These are phyloP conservation scores for Cercophora samala DNA, from an alignment of 495 filamentous ascomycete species.

Conservation along the genomic window DNA sequence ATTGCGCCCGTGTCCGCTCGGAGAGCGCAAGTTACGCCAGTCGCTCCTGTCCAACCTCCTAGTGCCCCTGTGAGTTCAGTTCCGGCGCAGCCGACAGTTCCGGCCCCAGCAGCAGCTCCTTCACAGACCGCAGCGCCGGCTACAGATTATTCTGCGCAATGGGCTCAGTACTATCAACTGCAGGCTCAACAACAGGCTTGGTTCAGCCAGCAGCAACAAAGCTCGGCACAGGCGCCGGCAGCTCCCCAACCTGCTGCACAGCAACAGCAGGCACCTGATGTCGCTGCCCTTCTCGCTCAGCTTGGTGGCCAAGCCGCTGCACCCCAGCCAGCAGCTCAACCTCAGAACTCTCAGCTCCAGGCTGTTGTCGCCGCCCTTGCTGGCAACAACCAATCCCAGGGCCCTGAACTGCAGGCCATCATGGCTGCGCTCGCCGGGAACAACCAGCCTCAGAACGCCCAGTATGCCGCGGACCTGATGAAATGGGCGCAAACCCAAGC, in stretches of 20 bases:
- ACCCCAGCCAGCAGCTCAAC: constrained; percentile 15
- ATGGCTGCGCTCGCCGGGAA: constrained; percentile 20
- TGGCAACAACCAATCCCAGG: neutral
- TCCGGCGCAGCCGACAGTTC: constrained; percentile 12
- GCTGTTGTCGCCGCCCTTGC: constrained; percentile 1
- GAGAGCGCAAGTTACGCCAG: neutral
- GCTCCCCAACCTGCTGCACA: constrained; percentile 8
- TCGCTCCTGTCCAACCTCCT: neutral
- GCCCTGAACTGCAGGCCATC: constrained; percentile 19
- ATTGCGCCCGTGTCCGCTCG: constrained; percentile 16
- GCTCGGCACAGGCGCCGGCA: constrained; percentile 26
- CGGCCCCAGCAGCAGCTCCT: constrained; percentile 4
- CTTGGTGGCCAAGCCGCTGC: constrained; percentile 19
- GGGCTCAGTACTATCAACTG: constrained; percentile 34
- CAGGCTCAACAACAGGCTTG: constrained; percentile 31
- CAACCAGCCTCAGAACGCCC: constrained; percentile 20
- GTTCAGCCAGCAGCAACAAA: constrained; percentile 27
- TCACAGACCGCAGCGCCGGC: constrained; percentile 18
- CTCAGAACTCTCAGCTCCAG: constrained; percentile 24
- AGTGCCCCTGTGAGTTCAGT: constrained; percentile 1
- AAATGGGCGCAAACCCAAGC: constrained; percentile 21
- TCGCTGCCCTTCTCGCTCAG: constrained; percentile 26
- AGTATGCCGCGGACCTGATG: constrained; percentile 27
- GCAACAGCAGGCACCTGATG: constrained; percentile 21
- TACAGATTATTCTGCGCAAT: constrained; percentile 28